Base-by-base conservation (phyloP, 208 protist species). In the Acanthamoeba sp. region DNA sequence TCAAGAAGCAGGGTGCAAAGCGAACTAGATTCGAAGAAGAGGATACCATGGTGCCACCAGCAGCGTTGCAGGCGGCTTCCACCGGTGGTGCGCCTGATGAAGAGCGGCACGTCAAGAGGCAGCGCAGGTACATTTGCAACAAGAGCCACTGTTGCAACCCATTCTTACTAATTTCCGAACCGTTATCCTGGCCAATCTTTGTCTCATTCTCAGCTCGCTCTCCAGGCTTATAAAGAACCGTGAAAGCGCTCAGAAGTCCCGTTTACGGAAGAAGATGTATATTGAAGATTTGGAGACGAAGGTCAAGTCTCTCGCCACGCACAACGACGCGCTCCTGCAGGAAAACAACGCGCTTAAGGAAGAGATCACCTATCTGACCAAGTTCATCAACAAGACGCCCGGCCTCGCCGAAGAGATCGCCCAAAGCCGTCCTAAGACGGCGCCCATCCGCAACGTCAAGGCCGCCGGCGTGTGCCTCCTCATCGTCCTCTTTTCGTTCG, bases 181-280 rank as follows among this genome's bases (percentile, higher is more conserved):
- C 24, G 18, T 24, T 55, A 20, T 55, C 22, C 50, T 55, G 50
- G 50, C 50, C 50, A 55, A 55, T 22, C 18, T 55, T 24, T 55
- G 50, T 62, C 55, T 62, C 55, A 62, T 62, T 62, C 55, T 62
- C 55, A 62, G 55, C 55, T 62, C 55, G 55, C 55, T 62, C 76
- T 52, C 59, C 71, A 93, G 96, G 64, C 69, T 97, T 6, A 95
- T 97, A 10, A 97, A 96, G 38, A 97, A 97, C 64, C 48, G 96
- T 57, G 96, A 97, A 59, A 94, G 84, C 87, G 96, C 96, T n/a
- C 96, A 97, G 93, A 82, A 96, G 2, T 97, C 96, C 14, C 94
- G 96, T 76, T 84, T 96, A 69, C 64, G 96, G 80, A 97, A 97
- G 88, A 97, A 97, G 78, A 85, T 96, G n/a, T 96, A 97, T 22